These are phyloP conservation scores for Marasmius oreades DNA, from an alignment of 1,284 basidiomycete genomes.

Conservation along the genomic window DNA sequence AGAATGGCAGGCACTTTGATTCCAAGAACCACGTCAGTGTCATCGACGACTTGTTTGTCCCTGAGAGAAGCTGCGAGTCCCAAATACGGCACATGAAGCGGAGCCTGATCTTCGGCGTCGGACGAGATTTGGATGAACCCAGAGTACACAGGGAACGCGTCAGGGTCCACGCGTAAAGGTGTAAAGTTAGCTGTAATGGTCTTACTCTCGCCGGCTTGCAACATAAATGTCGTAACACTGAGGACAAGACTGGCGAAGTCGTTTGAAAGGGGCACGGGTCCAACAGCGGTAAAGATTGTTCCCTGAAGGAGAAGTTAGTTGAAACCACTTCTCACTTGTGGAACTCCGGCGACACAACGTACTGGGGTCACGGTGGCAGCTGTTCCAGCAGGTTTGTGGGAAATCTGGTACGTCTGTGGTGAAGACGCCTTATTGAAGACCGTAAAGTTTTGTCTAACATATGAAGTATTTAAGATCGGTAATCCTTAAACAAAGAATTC, in stretches of 20 bases:
- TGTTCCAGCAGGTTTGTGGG: slow-evolving; percentile 34
- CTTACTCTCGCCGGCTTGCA: not conserved
- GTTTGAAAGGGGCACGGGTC: slow-evolving; percentile 49
- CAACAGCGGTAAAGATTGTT: slow-evolving; percentile 37
- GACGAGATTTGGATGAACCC: slow-evolving; percentile 53
- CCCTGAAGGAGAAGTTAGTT: slow-evolving; percentile 23
- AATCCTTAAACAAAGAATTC: not conserved
- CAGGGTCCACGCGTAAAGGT: slow-evolving; percentile 32
- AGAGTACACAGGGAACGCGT: slow-evolving; percentile 55
- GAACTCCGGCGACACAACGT: not conserved
- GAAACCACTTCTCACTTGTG: not conserved
- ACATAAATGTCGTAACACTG: not conserved
- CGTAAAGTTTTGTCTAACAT: slow-evolving; percentile 31
- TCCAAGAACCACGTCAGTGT: slow-evolving; percentile 40
- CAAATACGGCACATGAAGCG: slow-evolving; percentile 47
- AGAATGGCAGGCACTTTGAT: slow-evolving; percentile 38
- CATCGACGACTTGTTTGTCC: slow-evolving; percentile 47
- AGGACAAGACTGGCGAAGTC: slow-evolving; percentile 36
- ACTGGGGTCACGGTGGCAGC: slow-evolving; percentile 17
- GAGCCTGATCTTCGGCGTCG: slow-evolving; percentile 27
- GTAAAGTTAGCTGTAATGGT: not conserved
- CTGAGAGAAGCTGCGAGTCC: slow-evolving; percentile 45
- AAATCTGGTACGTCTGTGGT: slow-evolving; percentile 26
- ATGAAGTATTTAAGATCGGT: not conserved
- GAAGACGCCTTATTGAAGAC: slow-evolving; percentile 28